A percentile compares a stretch with the other conserved stretches of the same genome.
Evolutionary conservation across 768 basidiomycete species (phyloP).

Genomic region (Paxillus rubicundulus): DNA sequence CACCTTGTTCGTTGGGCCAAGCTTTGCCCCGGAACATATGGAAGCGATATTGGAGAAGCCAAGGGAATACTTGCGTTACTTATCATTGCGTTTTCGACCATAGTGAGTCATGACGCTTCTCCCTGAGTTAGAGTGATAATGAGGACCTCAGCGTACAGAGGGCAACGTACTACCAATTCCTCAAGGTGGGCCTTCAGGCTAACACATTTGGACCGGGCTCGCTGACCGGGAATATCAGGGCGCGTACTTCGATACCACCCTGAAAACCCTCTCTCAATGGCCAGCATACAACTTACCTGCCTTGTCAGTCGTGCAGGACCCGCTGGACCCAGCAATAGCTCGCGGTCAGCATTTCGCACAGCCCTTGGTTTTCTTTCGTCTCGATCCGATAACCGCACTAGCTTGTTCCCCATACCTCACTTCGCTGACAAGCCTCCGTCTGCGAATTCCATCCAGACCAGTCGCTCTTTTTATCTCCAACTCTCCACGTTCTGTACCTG

Average conservation of each 20-base stretch:
- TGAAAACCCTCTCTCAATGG: slow-evolving; percentile 65
- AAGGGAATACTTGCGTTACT: slow-evolving; percentile 41
- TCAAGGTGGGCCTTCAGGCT: slow-evolving; percentile 46
- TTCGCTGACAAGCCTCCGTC: slow-evolving; percentile 52
- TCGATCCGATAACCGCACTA: slow-evolving; percentile 55
- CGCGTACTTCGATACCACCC: slow-evolving; percentile 76
- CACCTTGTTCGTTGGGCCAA: slow-evolving; percentile 68
- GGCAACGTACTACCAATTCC: slow-evolving; percentile 80
- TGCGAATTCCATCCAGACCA: slow-evolving; percentile 71
- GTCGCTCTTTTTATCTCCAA: slow-evolving; percentile 42
- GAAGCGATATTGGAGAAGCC: slow-evolving; percentile 62
- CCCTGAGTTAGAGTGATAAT: not conserved
- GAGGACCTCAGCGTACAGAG: slow-evolving; percentile 51
- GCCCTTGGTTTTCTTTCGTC: slow-evolving; percentile 80
- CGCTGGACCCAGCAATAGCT: slow-evolving; percentile 42
- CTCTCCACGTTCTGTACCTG: slow-evolving; percentile 35
- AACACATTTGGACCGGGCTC: not conserved
- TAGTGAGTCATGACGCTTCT: slow-evolving; percentile 53
- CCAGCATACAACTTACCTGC: slow-evolving; percentile 41
- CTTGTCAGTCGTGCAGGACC: slow-evolving; percentile 68
- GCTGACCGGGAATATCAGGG: slow-evolving; percentile 44
- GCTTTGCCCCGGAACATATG: slow-evolving; percentile 77
- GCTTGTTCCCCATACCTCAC: slow-evolving; percentile 41
- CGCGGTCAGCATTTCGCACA: slow-evolving; percentile 60
- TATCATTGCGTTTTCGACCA: slow-evolving; percentile 77